phyloP scores from a whole-genome alignment of 2,329 filamentous ascomycete species.

The Hawksworthiomyces lignivorus region DNA sequence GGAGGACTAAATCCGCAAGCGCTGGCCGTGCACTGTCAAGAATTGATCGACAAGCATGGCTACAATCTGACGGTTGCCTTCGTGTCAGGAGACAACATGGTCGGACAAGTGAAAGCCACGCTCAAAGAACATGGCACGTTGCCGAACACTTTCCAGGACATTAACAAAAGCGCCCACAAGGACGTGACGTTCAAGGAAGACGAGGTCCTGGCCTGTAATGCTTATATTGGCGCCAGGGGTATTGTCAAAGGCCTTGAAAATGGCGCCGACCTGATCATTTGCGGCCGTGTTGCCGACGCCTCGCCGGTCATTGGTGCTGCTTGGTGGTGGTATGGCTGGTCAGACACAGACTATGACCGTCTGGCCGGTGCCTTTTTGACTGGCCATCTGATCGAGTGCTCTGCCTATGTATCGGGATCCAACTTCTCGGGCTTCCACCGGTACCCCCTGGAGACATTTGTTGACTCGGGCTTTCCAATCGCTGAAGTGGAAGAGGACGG shows the following conservation, averaged over 20 bases:
- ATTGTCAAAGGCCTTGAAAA: constrained; percentile 34
- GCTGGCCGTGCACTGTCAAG: constrained; percentile 26
- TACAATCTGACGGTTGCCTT: constrained; percentile 33
- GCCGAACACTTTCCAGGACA: constrained; percentile 3
- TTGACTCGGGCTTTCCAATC: constrained; percentile 30
- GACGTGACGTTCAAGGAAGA: constrained; percentile 30
- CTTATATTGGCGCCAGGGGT: constrained; percentile 42
- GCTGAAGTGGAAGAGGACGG: constrained; percentile 29
- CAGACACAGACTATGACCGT: constrained; percentile 35
- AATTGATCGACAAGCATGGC: constrained; percentile 6
- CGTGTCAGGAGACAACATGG: constrained; percentile 37
- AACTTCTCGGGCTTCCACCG: constrained; percentile 47
- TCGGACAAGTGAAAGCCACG: constrained; percentile 15
- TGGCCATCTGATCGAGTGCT: constrained; percentile 46
- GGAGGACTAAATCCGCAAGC: constrained; percentile 44
- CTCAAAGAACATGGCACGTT: neutral
- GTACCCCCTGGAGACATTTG: constrained; percentile 18
- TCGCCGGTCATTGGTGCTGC: constrained; percentile 48
- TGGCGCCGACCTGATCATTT: constrained; percentile 41
- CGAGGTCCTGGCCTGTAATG: constrained; percentile 30
- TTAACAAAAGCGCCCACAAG: constrained; percentile 1
- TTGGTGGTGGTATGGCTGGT: constrained; percentile 49
- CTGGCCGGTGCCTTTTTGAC: constrained; percentile 44
- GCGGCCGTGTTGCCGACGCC: constrained; percentile 32
- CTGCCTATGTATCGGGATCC: constrained; percentile 43